Percentiles rank a stretch among this genome's conserved stretches.
Conservation (phyloP, 441 rosid genomes). For the Populus hybrid region DNA sequence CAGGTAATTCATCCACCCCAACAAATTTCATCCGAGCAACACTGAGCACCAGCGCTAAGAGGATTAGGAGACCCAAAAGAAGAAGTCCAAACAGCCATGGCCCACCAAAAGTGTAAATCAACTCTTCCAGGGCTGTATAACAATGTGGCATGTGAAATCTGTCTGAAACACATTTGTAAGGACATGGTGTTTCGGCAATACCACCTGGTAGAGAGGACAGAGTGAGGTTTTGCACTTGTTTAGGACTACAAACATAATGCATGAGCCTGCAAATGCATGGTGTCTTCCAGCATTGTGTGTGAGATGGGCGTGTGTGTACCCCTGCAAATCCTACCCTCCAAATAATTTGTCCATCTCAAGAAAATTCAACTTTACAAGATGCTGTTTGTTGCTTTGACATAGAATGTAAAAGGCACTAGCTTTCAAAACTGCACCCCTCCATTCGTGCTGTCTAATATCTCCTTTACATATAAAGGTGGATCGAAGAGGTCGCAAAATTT, state of each 20-base stretch:
- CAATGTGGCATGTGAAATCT: conserved; percentile 98
- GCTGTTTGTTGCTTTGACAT: background rate
- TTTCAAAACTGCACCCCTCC: background rate
- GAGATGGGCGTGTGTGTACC: background rate
- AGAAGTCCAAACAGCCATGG: conserved; percentile 97
- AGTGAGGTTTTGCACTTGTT: background rate
- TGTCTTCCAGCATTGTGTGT: background rate
- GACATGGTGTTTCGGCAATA: conserved; percentile 87
- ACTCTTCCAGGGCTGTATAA: conserved; percentile 96
- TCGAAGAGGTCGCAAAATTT: background rate
- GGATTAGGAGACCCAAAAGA: conserved; percentile 83
- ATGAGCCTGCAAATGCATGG: background rate
- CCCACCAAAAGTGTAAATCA: conserved; percentile 98
- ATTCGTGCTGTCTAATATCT: background rate
- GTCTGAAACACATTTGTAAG: conserved; percentile 83
- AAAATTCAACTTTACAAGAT: background rate
- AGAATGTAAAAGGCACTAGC: background rate
- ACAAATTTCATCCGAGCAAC: too few relatives aligned
- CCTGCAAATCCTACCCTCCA: background rate
- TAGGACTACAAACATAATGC: conserved; percentile 1
- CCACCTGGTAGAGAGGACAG: conserved; percentile 62
- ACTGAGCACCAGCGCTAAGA: conserved; percentile 88
- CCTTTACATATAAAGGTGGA: background rate
- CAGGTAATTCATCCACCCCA: too few relatives aligned
- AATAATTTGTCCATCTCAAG: background rate